Percentiles rank a stretch among this genome's conserved stretches.
These are phyloP conservation scores for Chloromonas sp. DNA, from an alignment of 163 green algal genomes.

Conservation along the genomic window DNA sequence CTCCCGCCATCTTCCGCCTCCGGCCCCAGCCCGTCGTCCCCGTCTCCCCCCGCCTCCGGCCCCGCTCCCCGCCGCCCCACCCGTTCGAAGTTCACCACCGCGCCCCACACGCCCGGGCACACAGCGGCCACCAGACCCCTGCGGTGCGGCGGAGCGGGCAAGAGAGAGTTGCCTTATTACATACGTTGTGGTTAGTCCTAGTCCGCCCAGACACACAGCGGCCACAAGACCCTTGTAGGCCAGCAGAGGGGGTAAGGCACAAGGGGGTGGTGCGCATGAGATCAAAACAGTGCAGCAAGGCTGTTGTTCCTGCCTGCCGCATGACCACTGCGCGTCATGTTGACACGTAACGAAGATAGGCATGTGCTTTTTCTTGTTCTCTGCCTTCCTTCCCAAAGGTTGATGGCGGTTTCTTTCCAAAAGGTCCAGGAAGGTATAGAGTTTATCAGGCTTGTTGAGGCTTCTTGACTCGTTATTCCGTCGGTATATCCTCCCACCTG, in stretches of 20 bases:
- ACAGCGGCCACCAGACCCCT: slow-evolving; percentile 15
- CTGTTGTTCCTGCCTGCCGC: too few species aligned
- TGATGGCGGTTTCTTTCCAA: too few species aligned
- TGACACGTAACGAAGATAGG: background rate
- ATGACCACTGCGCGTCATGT: background rate
- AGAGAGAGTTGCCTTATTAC: background rate
- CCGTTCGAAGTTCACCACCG: slow-evolving; percentile 73
- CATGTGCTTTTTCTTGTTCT: too few species aligned
- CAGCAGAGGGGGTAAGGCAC: too few species aligned
- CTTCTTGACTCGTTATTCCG: background rate
- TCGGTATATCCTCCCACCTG: background rate
- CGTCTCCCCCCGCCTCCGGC: background rate
- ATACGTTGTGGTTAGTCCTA: background rate
- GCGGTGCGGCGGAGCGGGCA: background rate
- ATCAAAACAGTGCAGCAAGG: too few species aligned
- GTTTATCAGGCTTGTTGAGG: too few species aligned
- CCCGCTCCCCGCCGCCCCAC: slow-evolving; percentile 20
- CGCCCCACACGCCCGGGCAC: slow-evolving; percentile 46
- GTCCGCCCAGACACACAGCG: too few species aligned
- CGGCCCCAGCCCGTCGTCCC: background rate
- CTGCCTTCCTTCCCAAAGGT: background rate
- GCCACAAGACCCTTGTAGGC: too few species aligned
- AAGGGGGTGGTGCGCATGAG: too few species aligned
- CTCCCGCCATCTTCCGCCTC: background rate
- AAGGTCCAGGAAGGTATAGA: too few species aligned